Base-by-base conservation (phyloP, 2,329 filamentous ascomycete genomes). In the Pochonia chlamydosporia region DNA sequence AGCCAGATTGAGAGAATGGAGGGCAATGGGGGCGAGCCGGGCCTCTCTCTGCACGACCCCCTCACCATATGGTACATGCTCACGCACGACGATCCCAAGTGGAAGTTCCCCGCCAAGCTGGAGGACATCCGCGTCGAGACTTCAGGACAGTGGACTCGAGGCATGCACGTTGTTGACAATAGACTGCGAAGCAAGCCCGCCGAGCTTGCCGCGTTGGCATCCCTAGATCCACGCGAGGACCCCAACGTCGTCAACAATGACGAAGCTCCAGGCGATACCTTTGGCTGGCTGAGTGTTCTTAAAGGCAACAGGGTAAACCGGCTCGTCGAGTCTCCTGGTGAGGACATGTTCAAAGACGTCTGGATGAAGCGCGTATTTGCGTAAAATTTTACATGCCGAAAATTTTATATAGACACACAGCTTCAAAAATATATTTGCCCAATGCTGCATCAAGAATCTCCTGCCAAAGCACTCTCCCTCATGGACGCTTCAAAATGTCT, bases 91-190 rank as follows among this genome's bases (percentile, higher is more conserved):
- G 70, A 82, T 48, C 71, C 78, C 16, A 66, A 63, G 25, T 87
- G 83, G 83, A 76, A 74, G 63, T 62, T 71, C 14, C 73, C 78
- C 1, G 64, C 70, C 13, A 72, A 76, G 48, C 81, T 74, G 0
- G 86, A 95, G 65, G 93, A 99, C 63, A 85, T 99, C 47, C 79
- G 93, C 18, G 74, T 99, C 35, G 93, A 99, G 69, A 95, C 90
- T 0, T 72, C 79, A 3, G 93, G 92, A 2, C 93, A 97, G 71
- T 99, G 93, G 93, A 95, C 91, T 40, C 76, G 89, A 48, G 92
- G 93, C 1, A 91, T 93, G 84, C 91, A 90, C 60, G 76, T 97
- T 26, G 73, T 90, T 35, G 93, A 99, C 71, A 76, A 82, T 30
- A 78, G 93, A 39, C 67, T 70, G 31, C 69, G 81, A 46, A 72